Evolutionary conservation across 352 stramenopile genomes (phyloP), one percentile per base, ranked within the genome.

Genomic region (Pythium brachiatum): DNA sequence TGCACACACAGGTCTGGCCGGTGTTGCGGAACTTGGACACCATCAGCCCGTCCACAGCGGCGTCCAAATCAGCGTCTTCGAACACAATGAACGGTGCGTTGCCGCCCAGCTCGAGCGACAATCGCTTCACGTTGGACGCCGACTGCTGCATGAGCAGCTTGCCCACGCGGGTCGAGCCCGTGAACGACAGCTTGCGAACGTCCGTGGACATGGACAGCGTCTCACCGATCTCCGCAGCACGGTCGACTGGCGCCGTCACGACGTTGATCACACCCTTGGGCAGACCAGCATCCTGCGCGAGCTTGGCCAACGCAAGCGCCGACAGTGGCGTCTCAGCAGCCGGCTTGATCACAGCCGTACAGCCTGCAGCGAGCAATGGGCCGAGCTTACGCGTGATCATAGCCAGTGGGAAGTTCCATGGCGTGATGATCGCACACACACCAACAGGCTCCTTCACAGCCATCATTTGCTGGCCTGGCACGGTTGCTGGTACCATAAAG

Each of bases 351-450:
- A 99, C 91, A 7, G 88, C 82, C 2, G 95, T 97, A 73, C 97
- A 99, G 18, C 98, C 97, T 5, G 92, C 90, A 12, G 90, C 88
- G 13, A 99, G 71, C 32, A 95, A 96, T 1, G 95, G 94, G 7
- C 77, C 96, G 8, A 97, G 79, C 74, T 99, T 99, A 18, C 97
- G 82, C 27, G 97, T 98, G 62, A 99, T 97, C 97, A 99, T 99
- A 3, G 96, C 96, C 39, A 97, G 73, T 7, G 97, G 97, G 69
- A 99, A 99, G 77, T 99, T 99, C 97, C 97, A 99, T 16, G 94
- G 97, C 52, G 96, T 98, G 59, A 99, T 96, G 51, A 99, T 88
- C 26, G 77, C 93, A 59, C 80, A 96, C 25, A 99, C 94, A 43
- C 97, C 97, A 6, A 99, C 88, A 2, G 97, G 93, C 75, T 99